Evolutionary conservation across 2,329 filamentous ascomycete species (phyloP), one percentile per base, ranked within the genome.

Genomic region (Dryadomyces quercus-mongolicae): DNA sequence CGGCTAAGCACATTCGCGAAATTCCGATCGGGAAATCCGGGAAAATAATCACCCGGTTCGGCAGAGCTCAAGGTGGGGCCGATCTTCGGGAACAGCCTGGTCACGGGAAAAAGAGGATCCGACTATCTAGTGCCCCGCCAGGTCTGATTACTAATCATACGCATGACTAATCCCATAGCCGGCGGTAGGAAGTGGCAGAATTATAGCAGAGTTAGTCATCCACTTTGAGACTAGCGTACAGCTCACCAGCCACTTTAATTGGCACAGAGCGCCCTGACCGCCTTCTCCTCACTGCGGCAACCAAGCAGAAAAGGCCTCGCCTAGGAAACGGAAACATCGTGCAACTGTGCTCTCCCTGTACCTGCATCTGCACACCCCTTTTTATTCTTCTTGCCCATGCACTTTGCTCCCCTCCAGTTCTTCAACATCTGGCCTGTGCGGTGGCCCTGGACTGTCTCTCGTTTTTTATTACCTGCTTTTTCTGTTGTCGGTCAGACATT

Each of bases 221-320:
- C 25, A 5, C 4, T 42, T 42, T 36, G 20, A 50, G 49, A 34
- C 31, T n/a, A 13, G 3, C 10, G 10, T 8, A 10, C 5, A 40
- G 31, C 36, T n/a, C 31, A 34, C 22, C 31, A 34, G 13, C 36
- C 49, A 40, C 21, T 50, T 12, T 12, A 43, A 43, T 51, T 38
- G 49, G 16, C n/a, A n/a, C n/a, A n/a, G 13, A 18, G 8, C 21
- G 49, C 49, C 38, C 38, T 7, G 49, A 51, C 49, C 49, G 49
- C 44, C 22, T 18, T 48, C 5, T 49, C 45, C 46, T 54, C 52
- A 49, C 52, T 53, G 44, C 45, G 34, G 52, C 52, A 54, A 54
- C 52, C 36, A 49, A 18, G 4, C 13, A 22, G 15, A n/a, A 36
- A 47, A 54, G 43, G 5, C 21, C 8, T 5, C 46, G 18, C 45